Percentiles rank a stretch among this genome's conserved stretches.
Evolutionary conservation across 176 grass and related monocot species (phyloP).

Genomic region (Saccharum spontaneum): DNA sequence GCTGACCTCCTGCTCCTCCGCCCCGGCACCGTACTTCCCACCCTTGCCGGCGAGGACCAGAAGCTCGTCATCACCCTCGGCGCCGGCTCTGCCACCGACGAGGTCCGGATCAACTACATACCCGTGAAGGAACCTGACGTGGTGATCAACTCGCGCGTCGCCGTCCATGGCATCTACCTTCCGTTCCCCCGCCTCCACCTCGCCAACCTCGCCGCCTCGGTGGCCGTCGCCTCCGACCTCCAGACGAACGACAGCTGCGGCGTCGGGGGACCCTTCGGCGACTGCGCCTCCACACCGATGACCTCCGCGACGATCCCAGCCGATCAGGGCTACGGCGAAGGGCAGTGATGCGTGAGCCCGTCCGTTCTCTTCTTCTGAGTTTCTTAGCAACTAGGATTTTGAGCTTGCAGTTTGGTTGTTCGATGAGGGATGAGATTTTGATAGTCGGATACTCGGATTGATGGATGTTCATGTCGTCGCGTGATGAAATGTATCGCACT

Average conservation of each 20-base stretch:
- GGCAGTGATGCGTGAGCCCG: constrained; percentile 35
- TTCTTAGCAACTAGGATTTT: constrained; percentile 18
- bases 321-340: constrained; percentile 21
- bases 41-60: constrained; percentile 53
- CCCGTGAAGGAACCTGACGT: constrained; percentile 64
- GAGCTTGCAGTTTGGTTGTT: neutral
- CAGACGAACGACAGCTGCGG: constrained; percentile 20
- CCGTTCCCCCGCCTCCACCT: constrained; percentile 68
- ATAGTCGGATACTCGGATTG: neutral
- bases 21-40: constrained; percentile 56
- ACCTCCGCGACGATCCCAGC: constrained; percentile 20
- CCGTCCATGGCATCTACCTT: constrained; percentile 53
- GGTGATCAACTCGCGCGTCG: constrained; percentile 72
- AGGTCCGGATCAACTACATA: constrained; percentile 73
- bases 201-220: constrained; percentile 5
- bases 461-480: neutral
- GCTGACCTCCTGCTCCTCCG: constrained; percentile 49
- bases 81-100: neutral
- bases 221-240: constrained; percentile 36
- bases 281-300: constrained; percentile 26
- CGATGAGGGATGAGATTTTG: neutral
- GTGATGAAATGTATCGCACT: neutral
- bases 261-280: constrained; percentile 9
- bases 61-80: constrained; percentile 63
- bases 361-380: neutral